Conservation (phyloP, 345 rosid genomes). For the Diplotaxis tenuifolia region DNA sequence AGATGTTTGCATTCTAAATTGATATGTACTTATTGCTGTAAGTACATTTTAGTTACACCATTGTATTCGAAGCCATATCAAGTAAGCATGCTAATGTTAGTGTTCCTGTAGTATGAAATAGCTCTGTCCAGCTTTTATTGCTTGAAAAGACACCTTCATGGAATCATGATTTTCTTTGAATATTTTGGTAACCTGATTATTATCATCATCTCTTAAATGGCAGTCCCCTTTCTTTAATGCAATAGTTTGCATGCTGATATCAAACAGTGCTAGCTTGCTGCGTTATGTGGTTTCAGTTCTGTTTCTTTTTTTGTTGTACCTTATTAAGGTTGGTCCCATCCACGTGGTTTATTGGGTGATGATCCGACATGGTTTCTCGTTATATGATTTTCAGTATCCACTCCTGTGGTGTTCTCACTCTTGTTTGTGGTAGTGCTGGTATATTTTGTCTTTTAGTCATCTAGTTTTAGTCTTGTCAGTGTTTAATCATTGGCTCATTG, state of each 20-base stretch:
- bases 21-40: not conserved
- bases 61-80: not conserved
- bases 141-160: not conserved
- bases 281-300: not conserved
- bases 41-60: not conserved
- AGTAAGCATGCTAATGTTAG: slow-evolving; percentile 3
- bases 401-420: not conserved
- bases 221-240: not conserved
- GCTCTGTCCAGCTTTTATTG: not conserved
- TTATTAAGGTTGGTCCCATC: not conserved
- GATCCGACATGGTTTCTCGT: not conserved
- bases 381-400: not conserved
- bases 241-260: not conserved
- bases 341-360: slow-evolving; percentile 1
- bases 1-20: not conserved
- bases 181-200: not conserved
- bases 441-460: not conserved
- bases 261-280: not conserved
- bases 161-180: not conserved
- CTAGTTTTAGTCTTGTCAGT: slow-evolving; percentile 4
- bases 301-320: not conserved
- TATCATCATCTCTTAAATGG: not conserved
- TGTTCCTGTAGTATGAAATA: not conserved
- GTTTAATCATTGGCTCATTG: not conserved
- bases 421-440: slow-evolving; percentile 7